A percentile compares a stretch with the other conserved stretches of the same genome.
Conservation (phyloP, 2,329 filamentous ascomycete genomes). For the Parastagonospora avenae region DNA sequence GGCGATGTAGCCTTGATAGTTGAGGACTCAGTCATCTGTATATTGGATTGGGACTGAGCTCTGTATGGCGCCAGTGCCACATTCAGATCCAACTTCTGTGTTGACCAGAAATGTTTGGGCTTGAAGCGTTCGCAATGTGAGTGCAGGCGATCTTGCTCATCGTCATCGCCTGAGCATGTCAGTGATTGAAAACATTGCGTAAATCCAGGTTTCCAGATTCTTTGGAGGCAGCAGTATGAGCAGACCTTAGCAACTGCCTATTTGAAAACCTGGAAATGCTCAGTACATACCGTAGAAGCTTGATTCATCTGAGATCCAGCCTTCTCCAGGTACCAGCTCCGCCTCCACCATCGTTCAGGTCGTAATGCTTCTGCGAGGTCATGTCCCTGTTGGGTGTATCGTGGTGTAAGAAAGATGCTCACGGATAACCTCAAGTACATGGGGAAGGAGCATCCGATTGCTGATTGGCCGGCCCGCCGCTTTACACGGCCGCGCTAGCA, state of each 20-base stretch:
- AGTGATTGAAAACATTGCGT: not conserved
- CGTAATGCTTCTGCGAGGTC: constrained; percentile 1
- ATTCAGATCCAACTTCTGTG: constrained; percentile 32
- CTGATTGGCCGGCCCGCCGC: constrained; percentile 9
- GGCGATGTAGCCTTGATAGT: not conserved
- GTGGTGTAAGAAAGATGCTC: not conserved
- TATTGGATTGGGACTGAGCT: not conserved
- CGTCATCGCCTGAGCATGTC: constrained; percentile 32
- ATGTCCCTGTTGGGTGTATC: constrained; percentile 8
- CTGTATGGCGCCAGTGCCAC: constrained; percentile 16
- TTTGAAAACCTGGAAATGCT: not conserved
- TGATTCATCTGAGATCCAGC: constrained; percentile 50
- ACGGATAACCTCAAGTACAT: constrained; percentile 12
- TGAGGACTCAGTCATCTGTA: not conserved
- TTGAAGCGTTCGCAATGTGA: constrained; percentile 21
- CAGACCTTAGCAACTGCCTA: not conserved
- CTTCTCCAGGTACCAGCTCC: constrained; percentile 36
- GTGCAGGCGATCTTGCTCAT: constrained; percentile 29
- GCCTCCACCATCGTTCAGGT: constrained; percentile 27
- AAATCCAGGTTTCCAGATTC: too few species aligned
- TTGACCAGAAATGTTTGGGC: constrained; percentile 21
- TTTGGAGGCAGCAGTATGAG: not conserved
- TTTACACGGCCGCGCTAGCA: constrained; percentile 22
- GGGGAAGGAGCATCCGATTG: constrained; percentile 8
- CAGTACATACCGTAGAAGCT: constrained; percentile 50